Evolutionary conservation across 345 rosid species (phyloP), one percentile per base, ranked within the genome.

Genomic region (Salix suchowensis): DNA sequence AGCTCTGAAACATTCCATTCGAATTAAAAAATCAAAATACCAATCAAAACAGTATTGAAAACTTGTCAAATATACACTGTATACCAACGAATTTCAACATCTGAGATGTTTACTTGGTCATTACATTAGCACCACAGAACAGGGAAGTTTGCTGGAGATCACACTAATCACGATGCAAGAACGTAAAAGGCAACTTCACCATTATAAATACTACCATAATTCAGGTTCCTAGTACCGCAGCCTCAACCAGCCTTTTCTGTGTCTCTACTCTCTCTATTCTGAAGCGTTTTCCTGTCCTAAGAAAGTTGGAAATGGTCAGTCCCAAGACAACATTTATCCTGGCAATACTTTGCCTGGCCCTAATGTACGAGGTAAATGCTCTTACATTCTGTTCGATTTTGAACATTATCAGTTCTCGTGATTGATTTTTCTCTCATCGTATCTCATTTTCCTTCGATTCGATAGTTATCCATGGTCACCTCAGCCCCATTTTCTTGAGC

Each of bases 281-380:
- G 34, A 71, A 54, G 19, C 54, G 28, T 34, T 42, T 67, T 24
- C 30, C 34, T 72, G 30, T 23, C 19, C 24, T 42, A 0, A 42
- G 30, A 62, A 60, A 60, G 11, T 7, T 11, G 2, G 36, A n/a
- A 74, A 70, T 76, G 78, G 67, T 55, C 30, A 64, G 44, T 60
- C 6, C 64, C 70, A 76, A 69, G 54, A 58, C 73, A 34, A 34
- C 71, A 13, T 55, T 82, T 65, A 3, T 79, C 21, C 13, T 77
- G 26, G 52, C 70, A 50, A 50, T 80, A 4, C 70, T 80, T 21
- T 78, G 73, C 66, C 39, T 72, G 67, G 26, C 70, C 70, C 13
- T 80, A 21, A 21, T 78, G 2, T 66, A 72, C 14, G 77, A 77
- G 80, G 82, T 79, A 64, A 1, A 39, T 60, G 6, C 64, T 76